These are phyloP conservation scores for Elasticomyces elasticus DNA, from an alignment of 495 filamentous ascomycete genomes.

Conservation along the genomic window DNA sequence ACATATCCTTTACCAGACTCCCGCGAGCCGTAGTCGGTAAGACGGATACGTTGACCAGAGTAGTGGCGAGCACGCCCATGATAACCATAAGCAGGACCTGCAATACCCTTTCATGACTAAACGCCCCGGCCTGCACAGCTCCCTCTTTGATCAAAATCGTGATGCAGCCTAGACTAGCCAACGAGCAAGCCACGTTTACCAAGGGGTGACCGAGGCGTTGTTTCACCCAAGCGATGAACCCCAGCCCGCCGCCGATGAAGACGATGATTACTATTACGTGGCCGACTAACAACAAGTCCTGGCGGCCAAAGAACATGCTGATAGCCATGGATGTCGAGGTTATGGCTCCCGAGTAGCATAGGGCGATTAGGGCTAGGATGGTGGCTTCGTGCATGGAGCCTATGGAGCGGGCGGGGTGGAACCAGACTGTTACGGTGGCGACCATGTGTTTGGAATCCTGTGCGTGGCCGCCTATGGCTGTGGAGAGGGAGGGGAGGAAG, in stretches of 20 bases:
- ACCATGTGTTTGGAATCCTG: conserved; percentile 96
- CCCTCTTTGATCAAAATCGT: conserved; percentile 89
- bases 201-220: conserved; percentile 75
- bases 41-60: conserved; percentile 64
- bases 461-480: conserved; percentile 56
- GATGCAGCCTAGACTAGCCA: conserved; percentile 85
- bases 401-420: conserved; percentile 83
- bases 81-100: conserved; percentile 87
- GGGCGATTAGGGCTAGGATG: conserved; percentile 70
- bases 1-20: conserved; percentile 65
- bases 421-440: conserved; percentile 86
- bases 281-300: conserved; percentile 57
- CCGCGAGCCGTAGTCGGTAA: conserved; percentile 73
- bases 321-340: conserved; percentile 81
- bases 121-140: conserved; percentile 65
- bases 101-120: conserved; percentile 70
- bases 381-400: conserved; percentile 88
- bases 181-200: conserved; percentile 82
- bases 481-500: conserved; percentile 63
- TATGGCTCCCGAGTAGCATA: conserved; percentile 71
- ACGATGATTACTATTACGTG: conserved; percentile 74
- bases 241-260: conserved; percentile 70
- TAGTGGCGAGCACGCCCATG: conserved; percentile 69
- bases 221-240: conserved; percentile 88
- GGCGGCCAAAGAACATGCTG: conserved; percentile 61